Conservation (phyloP, 805 yeast species). For the Wickerhamia fluorescens region DNA sequence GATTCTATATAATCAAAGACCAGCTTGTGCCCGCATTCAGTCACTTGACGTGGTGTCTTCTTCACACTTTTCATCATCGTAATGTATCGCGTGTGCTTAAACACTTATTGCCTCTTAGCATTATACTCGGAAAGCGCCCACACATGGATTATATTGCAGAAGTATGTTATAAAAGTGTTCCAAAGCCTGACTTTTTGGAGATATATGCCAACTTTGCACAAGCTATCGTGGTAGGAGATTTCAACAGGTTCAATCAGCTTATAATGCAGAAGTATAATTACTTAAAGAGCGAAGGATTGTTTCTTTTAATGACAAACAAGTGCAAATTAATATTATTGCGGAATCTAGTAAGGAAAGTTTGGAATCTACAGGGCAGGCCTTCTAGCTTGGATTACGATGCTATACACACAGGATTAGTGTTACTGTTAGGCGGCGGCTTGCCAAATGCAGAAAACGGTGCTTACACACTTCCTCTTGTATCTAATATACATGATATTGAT, state of each 20-base stretch:
- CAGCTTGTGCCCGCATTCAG: conserved; percentile 39
- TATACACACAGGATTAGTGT: conserved; percentile 14
- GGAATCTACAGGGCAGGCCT: conserved; percentile 20
- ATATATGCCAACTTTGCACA: conserved; percentile 31
- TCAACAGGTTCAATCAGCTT: conserved; percentile 24
- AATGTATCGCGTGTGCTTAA: conserved; percentile 39
- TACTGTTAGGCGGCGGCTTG: conserved; percentile 5
- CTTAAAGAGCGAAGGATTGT: conserved; percentile 29
- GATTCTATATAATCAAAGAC: conserved; percentile 48
- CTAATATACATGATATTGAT: conserved; percentile 11
- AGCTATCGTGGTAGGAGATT: conserved; percentile 38
- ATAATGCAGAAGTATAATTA: conserved; percentile 24
- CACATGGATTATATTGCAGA: conserved; percentile 11
- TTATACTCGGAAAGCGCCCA: conserved; percentile 51
- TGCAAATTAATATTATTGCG: conserved; percentile 39
- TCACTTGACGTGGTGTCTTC: conserved; percentile 52
- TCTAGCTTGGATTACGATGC: conserved; percentile 23
- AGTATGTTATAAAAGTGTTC: conserved; percentile 9
- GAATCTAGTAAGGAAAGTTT: conserved; percentile 33
- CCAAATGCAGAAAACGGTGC: neutral
- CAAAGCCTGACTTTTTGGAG: conserved; percentile 16
- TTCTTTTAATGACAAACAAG: conserved; percentile 41
- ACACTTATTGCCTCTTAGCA: conserved; percentile 44
- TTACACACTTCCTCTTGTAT: conserved; percentile 4
- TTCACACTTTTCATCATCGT: conserved; percentile 23